Evolutionary conservation across 768 basidiomycete species (phyloP), one percentile per base, ranked within the genome.

Genomic region (Leucogyrophana mollusca): DNA sequence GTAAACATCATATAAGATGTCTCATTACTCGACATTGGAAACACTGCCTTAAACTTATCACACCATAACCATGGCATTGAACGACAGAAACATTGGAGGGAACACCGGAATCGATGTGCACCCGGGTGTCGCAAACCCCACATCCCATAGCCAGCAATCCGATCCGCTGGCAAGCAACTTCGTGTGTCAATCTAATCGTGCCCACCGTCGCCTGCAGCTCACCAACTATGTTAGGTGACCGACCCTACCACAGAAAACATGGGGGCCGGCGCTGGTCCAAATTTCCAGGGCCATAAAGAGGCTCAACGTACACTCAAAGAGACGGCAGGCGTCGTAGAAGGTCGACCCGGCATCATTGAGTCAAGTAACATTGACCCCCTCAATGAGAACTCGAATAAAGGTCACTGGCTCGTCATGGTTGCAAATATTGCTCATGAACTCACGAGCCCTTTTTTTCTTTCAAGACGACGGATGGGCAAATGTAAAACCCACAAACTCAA

Each of bases 321-420:
- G 45, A 61, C 66, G 6, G 71, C 76, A 8, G 77, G 80, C 16
- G 78, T 79, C 27, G 60, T 76, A 32, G 80, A 81, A 57, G 72
- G 69, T 11, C 71, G 69, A 2, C 77, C 80, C 5, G 78, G 79
- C 14, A 79, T 81, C 52, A 78, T 82, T 52, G 78, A 82, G 60
- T 62, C 67, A 24, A 66, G 76, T 18, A 63, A 78, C 52, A 78
- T 81, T 43, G 76, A 77, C 43, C 79, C 79, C 17, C 59, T 80
- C 55, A 70, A 71, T 47, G 68, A 77, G 41, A 63, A 70, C 47
- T 67, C 70, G 4, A 72, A 69, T 50, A 69, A 73, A 56, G 69
- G 71, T 72, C 40, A 24, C 61, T 51, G 2, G 11, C 35, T 6
- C 34, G 38, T 32, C 33, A n/a, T 20, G 9, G 21, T 10, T 9